These are phyloP conservation scores for Pichia terricola DNA, from an alignment of 1,139 yeast species.

Conservation along the genomic window DNA sequence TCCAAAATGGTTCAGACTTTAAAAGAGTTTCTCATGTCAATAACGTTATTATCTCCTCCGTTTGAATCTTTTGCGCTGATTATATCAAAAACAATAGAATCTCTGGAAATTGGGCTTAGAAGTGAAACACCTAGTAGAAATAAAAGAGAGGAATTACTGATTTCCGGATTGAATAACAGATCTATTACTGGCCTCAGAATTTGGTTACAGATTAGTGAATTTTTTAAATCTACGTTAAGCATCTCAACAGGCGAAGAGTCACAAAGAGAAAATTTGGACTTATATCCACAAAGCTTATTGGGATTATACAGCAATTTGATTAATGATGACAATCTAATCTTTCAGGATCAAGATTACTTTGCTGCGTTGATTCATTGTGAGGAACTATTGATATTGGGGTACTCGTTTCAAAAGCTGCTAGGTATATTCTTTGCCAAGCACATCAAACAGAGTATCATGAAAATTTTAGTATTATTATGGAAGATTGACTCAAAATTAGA, in stretches of 20 bases:
- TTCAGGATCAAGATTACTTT: constrained; percentile 43
- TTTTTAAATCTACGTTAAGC: constrained; percentile 17
- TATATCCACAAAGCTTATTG: constrained; percentile 22
- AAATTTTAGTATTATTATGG: constrained; percentile 10
- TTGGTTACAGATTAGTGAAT: constrained; percentile 25
- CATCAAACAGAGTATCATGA: constrained; percentile 20
- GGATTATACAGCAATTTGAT: constrained; percentile 21
- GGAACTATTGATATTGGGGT: constrained; percentile 27
- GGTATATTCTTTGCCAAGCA: constrained; percentile 24
- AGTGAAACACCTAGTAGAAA: constrained; percentile 30
- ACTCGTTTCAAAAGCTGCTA: constrained; percentile 30
- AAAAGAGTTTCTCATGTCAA: constrained; percentile 16
- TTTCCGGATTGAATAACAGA: constrained; percentile 54
- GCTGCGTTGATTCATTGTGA: constrained; percentile 39
- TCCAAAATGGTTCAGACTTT: constrained; percentile 1
- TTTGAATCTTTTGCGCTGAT: constrained; percentile 25
- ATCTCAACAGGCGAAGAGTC: constrained; percentile 5
- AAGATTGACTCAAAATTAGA: not conserved
- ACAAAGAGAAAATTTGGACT: constrained; percentile 10
- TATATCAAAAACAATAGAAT: constrained; percentile 48
- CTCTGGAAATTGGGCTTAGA: constrained; percentile 58
- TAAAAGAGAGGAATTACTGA: constrained; percentile 28
- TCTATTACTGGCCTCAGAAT: constrained; percentile 49
- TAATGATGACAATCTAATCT: constrained; percentile 19
- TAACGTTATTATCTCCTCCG: constrained; percentile 21